Evolutionary conservation across 768 basidiomycete species (phyloP).

Genomic region (Suillus decipiens): DNA sequence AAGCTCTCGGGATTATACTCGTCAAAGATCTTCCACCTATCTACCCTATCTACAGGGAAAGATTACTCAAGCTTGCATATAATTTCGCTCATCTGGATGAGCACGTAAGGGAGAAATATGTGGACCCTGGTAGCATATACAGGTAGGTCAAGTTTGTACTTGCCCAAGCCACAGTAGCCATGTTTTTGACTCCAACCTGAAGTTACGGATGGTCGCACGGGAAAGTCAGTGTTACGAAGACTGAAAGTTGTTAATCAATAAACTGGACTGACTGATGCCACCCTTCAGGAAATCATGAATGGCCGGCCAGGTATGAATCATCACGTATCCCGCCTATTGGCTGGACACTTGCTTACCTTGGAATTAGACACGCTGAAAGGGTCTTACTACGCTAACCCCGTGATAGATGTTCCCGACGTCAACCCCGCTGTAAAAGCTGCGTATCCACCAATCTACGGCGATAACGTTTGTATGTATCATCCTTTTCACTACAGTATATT

Average conservation of each 20-base stretch:
- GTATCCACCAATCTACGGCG: constrained; percentile 84
- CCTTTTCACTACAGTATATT: constrained; percentile 2
- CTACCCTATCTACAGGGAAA: constrained; percentile 65
- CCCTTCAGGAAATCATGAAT: constrained; percentile 87
- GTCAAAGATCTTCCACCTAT: constrained; percentile 75
- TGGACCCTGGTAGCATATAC: constrained; percentile 71
- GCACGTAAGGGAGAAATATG: constrained; percentile 66
- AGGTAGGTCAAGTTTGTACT: constrained; percentile 48
- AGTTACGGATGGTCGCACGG: constrained; percentile 99
- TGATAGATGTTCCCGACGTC: constrained; percentile 66
- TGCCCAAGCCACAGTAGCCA: neutral
- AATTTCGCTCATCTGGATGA: constrained; percentile 75
- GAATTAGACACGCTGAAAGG: constrained; percentile 80
- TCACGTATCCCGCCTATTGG: neutral
- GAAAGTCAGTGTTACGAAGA: constrained; percentile 51
- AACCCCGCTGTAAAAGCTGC: constrained; percentile 49
- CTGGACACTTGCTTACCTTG: constrained; percentile 9
- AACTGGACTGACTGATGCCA: neutral
- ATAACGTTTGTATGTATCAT: constrained; percentile 75
- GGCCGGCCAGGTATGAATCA: constrained; percentile 69
- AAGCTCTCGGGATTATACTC: constrained; percentile 79
- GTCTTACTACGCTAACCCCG: constrained; percentile 87
- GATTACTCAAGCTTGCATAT: constrained; percentile 74
- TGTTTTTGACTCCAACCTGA: constrained; percentile 5
- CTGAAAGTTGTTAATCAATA: neutral